Conservation (phyloP, 1,284 basidiomycete species). For the Heterobasidion irregulare region DNA sequence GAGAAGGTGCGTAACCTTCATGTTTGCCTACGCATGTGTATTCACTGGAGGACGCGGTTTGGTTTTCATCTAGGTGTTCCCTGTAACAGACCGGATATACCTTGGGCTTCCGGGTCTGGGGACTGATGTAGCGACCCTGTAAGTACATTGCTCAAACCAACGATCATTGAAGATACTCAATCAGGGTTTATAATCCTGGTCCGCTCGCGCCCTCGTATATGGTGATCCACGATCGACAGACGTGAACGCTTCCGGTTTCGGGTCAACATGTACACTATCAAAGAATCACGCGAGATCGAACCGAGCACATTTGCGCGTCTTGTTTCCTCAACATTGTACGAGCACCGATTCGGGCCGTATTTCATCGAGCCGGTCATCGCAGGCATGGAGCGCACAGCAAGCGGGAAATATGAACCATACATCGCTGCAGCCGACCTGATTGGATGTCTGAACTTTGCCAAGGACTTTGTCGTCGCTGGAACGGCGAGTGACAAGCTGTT, state of each 20-base stretch:
- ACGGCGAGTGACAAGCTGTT: slow-evolving; percentile 92
- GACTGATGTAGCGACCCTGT: slow-evolving; percentile 91
- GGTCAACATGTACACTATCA: slow-evolving; percentile 99
- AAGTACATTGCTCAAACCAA: slow-evolving; percentile 19
- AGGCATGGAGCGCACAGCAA: slow-evolving; percentile 73
- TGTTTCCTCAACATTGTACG: slow-evolving; percentile 95
- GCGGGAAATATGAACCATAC: slow-evolving; percentile 79
- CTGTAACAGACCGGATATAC: slow-evolving; percentile 89
- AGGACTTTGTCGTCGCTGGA: slow-evolving; percentile 96
- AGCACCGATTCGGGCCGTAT: slow-evolving; percentile 94
- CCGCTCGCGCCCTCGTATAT: too few relatives aligned
- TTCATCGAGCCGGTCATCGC: slow-evolving; percentile 98
- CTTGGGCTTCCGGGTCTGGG: slow-evolving; percentile 91
- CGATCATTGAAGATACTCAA: too few relatives aligned
- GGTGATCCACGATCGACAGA: slow-evolving; percentile 29
- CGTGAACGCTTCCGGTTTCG: slow-evolving; percentile 88
- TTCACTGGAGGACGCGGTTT: too few relatives aligned
- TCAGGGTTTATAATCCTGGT: too few relatives aligned
- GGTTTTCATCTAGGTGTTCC: slow-evolving; percentile 68
- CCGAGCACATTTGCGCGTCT: slow-evolving; percentile 96
- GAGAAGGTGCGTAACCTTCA: slow-evolving; percentile 67
- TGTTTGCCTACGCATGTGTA: background rate
- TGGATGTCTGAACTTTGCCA: slow-evolving; percentile 91
- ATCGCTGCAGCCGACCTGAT: slow-evolving; percentile 96
- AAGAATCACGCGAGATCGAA: slow-evolving; percentile 96